Evolutionary conservation across 331 rosid species (phyloP).

Genomic region (Malus hybrid): DNA sequence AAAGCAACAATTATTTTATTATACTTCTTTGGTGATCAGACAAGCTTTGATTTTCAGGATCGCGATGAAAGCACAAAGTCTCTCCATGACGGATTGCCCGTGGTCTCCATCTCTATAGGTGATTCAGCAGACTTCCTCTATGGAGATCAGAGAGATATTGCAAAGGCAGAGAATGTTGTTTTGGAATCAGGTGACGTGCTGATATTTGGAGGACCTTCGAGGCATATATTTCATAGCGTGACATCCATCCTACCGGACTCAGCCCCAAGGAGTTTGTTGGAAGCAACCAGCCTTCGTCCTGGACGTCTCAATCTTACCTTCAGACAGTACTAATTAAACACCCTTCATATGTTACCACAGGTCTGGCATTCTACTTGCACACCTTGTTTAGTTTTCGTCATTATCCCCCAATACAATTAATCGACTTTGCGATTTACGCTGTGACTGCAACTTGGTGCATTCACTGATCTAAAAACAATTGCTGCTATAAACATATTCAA

Average conservation of each 20-base stretch:
- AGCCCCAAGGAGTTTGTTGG: constrained; percentile 39
- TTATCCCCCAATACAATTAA: background rate
- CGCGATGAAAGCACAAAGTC: constrained; percentile 57
- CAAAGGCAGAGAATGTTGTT: constrained; percentile 33
- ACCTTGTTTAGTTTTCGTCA: background rate
- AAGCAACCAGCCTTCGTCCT: constrained; percentile 32
- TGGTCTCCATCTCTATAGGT: constrained; percentile 59
- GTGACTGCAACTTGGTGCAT: constrained; percentile 4
- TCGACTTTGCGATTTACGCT: constrained; percentile 3
- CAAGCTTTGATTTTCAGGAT: constrained; percentile 25
- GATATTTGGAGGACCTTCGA: constrained; percentile 62
- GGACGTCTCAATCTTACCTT: constrained; percentile 76
- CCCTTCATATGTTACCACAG: background rate
- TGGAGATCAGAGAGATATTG: constrained; percentile 42
- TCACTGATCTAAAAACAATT: background rate
- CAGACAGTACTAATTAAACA: constrained; percentile 23
- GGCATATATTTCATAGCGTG: constrained; percentile 67
- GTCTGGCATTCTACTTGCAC: constrained; percentile 1
- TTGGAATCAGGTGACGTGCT: constrained; percentile 68
- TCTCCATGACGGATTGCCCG: constrained; percentile 47
- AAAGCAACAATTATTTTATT: background rate
- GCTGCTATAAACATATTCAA: background rate
- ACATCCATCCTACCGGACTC: constrained; percentile 43
- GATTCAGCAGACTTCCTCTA: constrained; percentile 70
- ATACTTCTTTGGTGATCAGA: background rate